Conservation (phyloP, 805 yeast genomes). For the Wilhelminamyces savonicus region DNA sequence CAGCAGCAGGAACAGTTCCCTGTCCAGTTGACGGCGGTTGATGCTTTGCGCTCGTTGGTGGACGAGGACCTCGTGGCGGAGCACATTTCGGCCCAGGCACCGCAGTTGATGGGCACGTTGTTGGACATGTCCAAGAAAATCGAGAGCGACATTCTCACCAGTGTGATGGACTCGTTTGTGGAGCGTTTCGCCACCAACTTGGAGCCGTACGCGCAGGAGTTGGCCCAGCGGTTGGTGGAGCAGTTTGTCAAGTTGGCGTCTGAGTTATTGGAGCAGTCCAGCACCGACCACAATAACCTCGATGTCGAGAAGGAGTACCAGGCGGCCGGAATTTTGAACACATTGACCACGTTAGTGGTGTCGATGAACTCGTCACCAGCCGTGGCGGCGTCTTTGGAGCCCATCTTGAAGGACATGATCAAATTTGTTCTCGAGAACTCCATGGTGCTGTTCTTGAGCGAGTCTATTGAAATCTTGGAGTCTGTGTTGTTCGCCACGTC, state of each 20-base stretch:
- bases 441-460: constrained; percentile 31
- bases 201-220: constrained; percentile 22
- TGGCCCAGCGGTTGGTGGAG: constrained; percentile 51
- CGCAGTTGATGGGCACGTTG: constrained; percentile 38
- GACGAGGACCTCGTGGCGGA: constrained; percentile 38
- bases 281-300: constrained; percentile 4
- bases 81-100: constrained; percentile 36
- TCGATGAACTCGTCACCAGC: constrained; percentile 36
- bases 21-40: constrained; percentile 45
- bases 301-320: constrained; percentile 36
- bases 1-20: constrained; percentile 40
- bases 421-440: constrained; percentile 32
- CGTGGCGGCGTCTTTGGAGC: constrained; percentile 30
- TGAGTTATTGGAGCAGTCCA: constrained; percentile 39
- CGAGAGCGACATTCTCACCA: constrained; percentile 38
- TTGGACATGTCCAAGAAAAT: constrained; percentile 39
- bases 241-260: constrained; percentile 69
- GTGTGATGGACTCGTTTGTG: constrained; percentile 41
- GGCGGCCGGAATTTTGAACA: constrained; percentile 37
- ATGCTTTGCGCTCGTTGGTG: constrained; percentile 43
- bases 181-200: constrained; percentile 36
- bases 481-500: constrained; percentile 50
- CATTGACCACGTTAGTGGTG: constrained; percentile 36
- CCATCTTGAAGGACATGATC: constrained; percentile 26
- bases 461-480: constrained; percentile 42